Evolutionary conservation across 164 flowering plant genomes (phyloP).

Genomic region (Akebia trifoliata): DNA sequence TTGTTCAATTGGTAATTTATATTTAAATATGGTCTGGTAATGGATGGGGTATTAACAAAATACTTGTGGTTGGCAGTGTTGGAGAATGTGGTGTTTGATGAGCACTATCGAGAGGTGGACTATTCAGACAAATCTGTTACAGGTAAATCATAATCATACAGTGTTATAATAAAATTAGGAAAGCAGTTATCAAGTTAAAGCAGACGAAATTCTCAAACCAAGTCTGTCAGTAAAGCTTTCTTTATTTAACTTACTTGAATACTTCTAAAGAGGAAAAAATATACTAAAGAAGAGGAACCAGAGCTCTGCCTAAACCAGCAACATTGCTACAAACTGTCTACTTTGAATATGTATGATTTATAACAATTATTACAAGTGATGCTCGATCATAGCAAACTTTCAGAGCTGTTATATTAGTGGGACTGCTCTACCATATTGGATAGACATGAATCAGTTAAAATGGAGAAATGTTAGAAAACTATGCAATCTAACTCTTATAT

Average conservation of each 20-base stretch:
- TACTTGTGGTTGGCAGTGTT: constrained; percentile 46
- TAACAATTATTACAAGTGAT: background rate
- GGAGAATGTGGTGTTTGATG: constrained; percentile 97
- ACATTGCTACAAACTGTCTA: background rate
- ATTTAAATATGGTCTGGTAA: background rate
- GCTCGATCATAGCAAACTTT: background rate
- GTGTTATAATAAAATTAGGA: background rate
- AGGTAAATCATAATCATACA: constrained; percentile 35
- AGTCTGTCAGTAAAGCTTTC: no score
- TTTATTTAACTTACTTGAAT: no score
- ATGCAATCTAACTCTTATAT: background rate
- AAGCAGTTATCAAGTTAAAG: background rate
- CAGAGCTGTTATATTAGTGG: no score
- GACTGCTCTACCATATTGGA: background rate
- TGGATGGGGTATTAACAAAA: background rate
- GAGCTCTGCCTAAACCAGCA: no score
- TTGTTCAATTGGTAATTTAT: background rate
- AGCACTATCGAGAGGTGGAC: constrained; percentile 90
- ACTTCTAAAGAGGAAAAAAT: no score
- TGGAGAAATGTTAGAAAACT: background rate
- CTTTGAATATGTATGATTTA: background rate
- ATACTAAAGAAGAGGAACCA: no score
- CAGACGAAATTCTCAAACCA: no score
- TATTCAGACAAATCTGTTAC: constrained; percentile 90
- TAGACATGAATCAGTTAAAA: constrained; percentile 1